Conservation (phyloP, 495 filamentous ascomycete genomes). For the Xylaria sp. region DNA sequence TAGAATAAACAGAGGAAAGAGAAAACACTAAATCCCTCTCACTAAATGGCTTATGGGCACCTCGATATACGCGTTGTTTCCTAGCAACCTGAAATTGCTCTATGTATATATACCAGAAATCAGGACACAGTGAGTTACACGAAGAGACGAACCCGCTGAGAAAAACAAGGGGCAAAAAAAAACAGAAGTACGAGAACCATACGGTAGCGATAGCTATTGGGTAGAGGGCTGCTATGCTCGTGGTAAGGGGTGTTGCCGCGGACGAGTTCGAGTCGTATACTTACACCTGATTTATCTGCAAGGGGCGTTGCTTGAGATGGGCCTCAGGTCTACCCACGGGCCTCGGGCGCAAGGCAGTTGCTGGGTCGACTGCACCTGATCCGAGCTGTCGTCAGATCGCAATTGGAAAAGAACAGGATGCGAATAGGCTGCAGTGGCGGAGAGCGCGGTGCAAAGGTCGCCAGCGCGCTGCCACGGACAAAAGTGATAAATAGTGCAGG, state of each 20-base stretch:
- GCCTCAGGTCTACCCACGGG: conserved; percentile 16
- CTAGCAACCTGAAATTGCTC: not conserved
- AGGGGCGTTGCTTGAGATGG: conserved; percentile 19
- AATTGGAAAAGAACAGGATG: not conserved
- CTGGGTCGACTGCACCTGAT: conserved; percentile 10
- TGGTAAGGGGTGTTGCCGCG: not conserved
- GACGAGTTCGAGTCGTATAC: not conserved
- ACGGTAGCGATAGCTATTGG: not conserved
- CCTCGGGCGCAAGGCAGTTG: conserved; percentile 15
- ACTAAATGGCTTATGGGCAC: not conserved
- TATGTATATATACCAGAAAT: not conserved
- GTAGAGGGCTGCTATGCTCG: not conserved
- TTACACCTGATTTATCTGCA: conserved; percentile 24
- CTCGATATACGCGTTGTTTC: conserved; percentile 5
- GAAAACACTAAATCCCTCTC: not conserved
- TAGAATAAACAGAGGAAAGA: not conserved
- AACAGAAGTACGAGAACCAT: not conserved
- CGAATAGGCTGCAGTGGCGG: conserved; percentile 1
- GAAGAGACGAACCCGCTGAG: not conserved
- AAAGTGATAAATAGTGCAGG: conserved; percentile 10
- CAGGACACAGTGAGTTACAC: not conserved
- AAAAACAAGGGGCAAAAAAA: not conserved
- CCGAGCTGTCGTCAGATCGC: not conserved
- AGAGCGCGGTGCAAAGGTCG: conserved; percentile 10
- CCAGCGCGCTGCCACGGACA: conserved; percentile 4